Percentiles rank a stretch among this genome's conserved stretches.
Evolutionary conservation across 2,329 filamentous ascomycete genomes (phyloP).

Genomic region (Sporothrix brunneoviolacea): DNA sequence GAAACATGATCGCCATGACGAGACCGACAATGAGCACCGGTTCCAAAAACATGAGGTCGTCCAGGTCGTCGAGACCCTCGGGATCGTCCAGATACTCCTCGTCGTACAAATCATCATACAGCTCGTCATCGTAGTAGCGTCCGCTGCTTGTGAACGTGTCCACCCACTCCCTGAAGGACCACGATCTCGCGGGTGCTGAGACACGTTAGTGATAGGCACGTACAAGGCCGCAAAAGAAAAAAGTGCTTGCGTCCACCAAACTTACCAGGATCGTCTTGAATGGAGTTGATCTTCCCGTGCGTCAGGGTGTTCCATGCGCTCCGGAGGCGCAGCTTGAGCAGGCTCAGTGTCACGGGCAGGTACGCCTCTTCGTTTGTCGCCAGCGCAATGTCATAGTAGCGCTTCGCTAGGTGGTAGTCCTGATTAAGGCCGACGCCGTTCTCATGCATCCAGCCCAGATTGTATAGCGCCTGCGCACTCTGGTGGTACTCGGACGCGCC

Average conservation of each 20-base stretch:
- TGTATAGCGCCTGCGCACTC: conserved; percentile 93
- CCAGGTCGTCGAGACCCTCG: conserved; percentile 61
- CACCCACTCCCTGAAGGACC: conserved; percentile 81
- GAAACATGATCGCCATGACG: conserved; percentile 63
- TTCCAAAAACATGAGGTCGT: conserved; percentile 64
- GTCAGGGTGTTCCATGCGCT: conserved; percentile 95
- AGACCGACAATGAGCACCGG: conserved; percentile 76
- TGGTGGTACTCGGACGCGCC: conserved; percentile 86
- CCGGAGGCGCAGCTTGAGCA: conserved; percentile 75
- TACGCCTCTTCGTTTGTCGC: conserved; percentile 92
- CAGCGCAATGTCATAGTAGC: conserved; percentile 88
- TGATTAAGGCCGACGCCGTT: conserved; percentile 89
- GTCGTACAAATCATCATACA: conserved; percentile 46
- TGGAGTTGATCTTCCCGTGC: conserved; percentile 84
- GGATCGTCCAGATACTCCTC: conserved; percentile 33
- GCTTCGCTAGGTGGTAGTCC: conserved; percentile 94
- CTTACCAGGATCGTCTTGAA: conserved; percentile 66
- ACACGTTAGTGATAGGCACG: too few species aligned
- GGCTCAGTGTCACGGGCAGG: conserved; percentile 79
- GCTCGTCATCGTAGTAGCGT: conserved; percentile 43
- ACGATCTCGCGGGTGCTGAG: conserved; percentile 59
- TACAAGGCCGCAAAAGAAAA: too few species aligned
- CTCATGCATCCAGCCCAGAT: conserved; percentile 99
- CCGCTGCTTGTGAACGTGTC: conserved; percentile 68
- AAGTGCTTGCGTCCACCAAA: too few species aligned